Base-by-base conservation (phyloP, 2,329 filamentous ascomycete genomes). In the Calonectria leucothoes region DNA sequence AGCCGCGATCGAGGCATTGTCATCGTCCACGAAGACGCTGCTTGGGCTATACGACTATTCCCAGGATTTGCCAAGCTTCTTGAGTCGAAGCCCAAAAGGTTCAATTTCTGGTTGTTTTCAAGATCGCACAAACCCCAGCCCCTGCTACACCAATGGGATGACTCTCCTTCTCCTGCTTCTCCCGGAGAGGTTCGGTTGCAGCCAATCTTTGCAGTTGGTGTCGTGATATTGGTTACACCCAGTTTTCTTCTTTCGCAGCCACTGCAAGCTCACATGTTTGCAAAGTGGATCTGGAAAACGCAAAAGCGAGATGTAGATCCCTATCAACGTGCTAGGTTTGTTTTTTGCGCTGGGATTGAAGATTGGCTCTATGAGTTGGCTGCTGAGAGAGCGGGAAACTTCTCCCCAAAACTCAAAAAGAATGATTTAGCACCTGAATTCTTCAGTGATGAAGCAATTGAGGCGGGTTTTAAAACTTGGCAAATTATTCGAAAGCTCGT, bases 21-120 rank as follows among this genome's bases (percentile, higher is more conserved):
- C 14, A 86, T 90, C 42, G 79, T 90, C 4, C 87, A 90, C 71
- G 87, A 89, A 77, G 81, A 84, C 15, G 82, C 82, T 6, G 74
- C 84, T 12, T 83, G 81, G 78, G 79, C 80, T 6, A 72, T 88
- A 7, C 82, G 86, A 10, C 81, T 81, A 3, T 84, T 90, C 61
- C 86, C 87, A 1, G 72, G 76, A 0, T 74, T 90, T 12, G 48
- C 75, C 23, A 72, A 75, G 3, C 73, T 86, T 3, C 82, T 90
- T 2, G 78, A 79, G 27, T 70, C 66, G 8, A 71, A 79, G 1
- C 79, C 79, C 27, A 69, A 70, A 12, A 75, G 77, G 15, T 83
- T 81, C 63, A 77, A 77, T 4, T 85, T 88, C 49, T 88, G 87
- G 85, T 79, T 84, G 23, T 84, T 89, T 57, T 77, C 76, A 10